A percentile compares a stretch with the other conserved stretches of the same genome.
Conservation (phyloP, 495 filamentous ascomycete genomes). For the Antarctomyces pellizariae region DNA sequence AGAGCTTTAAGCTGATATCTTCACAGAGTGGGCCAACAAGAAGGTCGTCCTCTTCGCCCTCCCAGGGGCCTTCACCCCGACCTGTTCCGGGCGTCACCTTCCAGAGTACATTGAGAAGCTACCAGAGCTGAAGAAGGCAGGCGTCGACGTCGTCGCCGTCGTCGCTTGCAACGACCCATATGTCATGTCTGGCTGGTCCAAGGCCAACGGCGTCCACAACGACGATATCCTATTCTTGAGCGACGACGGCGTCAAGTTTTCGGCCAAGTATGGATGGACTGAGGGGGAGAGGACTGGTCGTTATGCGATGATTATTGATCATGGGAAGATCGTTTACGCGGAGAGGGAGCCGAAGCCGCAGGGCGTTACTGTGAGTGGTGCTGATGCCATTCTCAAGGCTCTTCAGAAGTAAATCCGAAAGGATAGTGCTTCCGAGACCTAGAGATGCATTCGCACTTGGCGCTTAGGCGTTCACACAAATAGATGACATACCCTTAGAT, state of each 20-base stretch:
- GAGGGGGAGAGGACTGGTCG: conserved; percentile 49
- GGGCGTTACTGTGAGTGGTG: conserved; percentile 45
- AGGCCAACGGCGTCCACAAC: conserved; percentile 66
- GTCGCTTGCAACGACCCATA: conserved; percentile 79
- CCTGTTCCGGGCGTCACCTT: conserved; percentile 71
- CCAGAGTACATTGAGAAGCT: conserved; percentile 64
- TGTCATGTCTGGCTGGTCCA: conserved; percentile 91
- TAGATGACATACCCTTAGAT: too few relatives aligned
- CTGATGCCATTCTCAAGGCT: conserved; percentile 53
- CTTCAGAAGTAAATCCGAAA: too few relatives aligned
- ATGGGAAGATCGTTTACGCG: conserved; percentile 76
- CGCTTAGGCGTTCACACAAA: too few relatives aligned
- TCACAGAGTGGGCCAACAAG: conserved; percentile 56
- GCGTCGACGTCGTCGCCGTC: conserved; percentile 65
- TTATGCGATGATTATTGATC: conserved; percentile 71
- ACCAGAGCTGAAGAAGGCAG: conserved; percentile 50
- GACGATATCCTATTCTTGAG: conserved; percentile 76
- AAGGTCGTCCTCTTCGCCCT: conserved; percentile 82
- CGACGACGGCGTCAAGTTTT: conserved; percentile 56
- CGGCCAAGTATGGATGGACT: conserved; percentile 64
- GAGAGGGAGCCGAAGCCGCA: conserved; percentile 52
- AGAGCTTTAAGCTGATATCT: conserved; percentile 1
- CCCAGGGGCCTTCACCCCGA: conserved; percentile 88
- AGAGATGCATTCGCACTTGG: too few relatives aligned
- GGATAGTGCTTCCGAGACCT: too few relatives aligned